These are phyloP conservation scores for Halophytophthora polymorphica DNA, from an alignment of 352 stramenopile species.

Conservation along the genomic window DNA sequence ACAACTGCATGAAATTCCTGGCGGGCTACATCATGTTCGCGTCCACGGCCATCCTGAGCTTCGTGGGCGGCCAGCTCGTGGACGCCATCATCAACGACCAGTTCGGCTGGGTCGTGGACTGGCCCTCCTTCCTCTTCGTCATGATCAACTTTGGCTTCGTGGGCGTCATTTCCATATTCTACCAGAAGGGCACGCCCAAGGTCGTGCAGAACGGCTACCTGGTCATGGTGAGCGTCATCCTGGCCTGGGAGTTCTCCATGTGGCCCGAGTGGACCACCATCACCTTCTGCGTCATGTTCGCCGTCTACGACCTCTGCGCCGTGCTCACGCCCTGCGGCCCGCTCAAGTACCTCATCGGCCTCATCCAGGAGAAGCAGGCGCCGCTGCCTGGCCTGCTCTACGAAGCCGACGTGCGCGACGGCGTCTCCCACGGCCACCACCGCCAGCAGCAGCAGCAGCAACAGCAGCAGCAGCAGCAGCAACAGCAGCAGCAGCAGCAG, in stretches of 20 bases:
- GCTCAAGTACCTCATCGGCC: slow-evolving; percentile 89
- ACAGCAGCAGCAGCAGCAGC: background rate
- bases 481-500: slow-evolving; percentile 11
- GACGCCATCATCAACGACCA: slow-evolving; percentile 77
- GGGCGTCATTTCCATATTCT: slow-evolving; percentile 89
- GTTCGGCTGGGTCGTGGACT: slow-evolving; percentile 73
- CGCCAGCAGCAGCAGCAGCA: slow-evolving; percentile 19
- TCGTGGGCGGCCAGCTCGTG: slow-evolving; percentile 83
- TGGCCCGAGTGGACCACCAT: slow-evolving; percentile 94
- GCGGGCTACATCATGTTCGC: slow-evolving; percentile 89
- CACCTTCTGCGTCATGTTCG: slow-evolving; percentile 93
- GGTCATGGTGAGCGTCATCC: slow-evolving; percentile 93
- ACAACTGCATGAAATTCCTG: slow-evolving; percentile 82
- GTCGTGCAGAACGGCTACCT: slow-evolving; percentile 93
- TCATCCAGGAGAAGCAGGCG: slow-evolving; percentile 92
- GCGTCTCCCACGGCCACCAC: slow-evolving; percentile 50
- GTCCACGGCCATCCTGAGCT: slow-evolving; percentile 81
- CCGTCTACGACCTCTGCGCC: slow-evolving; percentile 97
- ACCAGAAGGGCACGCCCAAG: slow-evolving; percentile 81
- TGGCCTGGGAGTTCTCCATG: slow-evolving; percentile 97
- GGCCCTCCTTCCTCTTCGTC: slow-evolving; percentile 78
- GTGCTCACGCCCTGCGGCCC: slow-evolving; percentile 97
- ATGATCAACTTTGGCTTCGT: slow-evolving; percentile 91
- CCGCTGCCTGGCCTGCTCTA: slow-evolving; percentile 94
- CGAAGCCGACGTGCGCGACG: slow-evolving; percentile 89